Evolutionary conservation across 2,329 filamentous ascomycete genomes (phyloP).

Genomic region (Uncinocarpus reesii): DNA sequence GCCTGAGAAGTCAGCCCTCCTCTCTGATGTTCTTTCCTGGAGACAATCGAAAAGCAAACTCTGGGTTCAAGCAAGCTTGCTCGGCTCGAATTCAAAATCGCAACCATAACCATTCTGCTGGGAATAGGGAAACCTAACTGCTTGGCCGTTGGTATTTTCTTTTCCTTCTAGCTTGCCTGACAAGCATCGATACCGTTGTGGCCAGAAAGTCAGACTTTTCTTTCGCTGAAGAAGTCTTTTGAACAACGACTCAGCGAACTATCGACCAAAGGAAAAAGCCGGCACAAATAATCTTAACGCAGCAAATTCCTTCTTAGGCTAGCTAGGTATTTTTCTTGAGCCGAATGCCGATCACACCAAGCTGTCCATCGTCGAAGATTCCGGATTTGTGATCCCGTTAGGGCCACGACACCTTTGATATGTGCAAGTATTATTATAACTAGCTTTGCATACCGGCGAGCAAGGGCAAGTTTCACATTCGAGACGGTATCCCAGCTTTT

Average conservation of each 20-base stretch:
- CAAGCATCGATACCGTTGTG: no score
- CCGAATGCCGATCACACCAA: constrained; percentile 1
- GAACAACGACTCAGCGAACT: no score
- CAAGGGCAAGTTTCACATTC: constrained; percentile 7
- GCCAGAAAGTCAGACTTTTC: no score
- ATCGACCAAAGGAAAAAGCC: no score
- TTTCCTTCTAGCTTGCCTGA: neutral
- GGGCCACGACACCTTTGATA: neutral
- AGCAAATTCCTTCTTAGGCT: neutral
- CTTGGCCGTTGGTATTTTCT: neutral
- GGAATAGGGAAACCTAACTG: neutral
- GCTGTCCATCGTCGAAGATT: neutral
- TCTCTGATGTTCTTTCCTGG: neutral
- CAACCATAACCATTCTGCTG: constrained; percentile 11
- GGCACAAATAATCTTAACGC: no score
- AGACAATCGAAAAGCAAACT: neutral
- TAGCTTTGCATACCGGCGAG: neutral
- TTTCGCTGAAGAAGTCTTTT: no score
- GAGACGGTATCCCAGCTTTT: neutral
- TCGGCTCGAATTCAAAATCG: constrained; percentile 9
- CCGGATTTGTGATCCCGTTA: neutral
- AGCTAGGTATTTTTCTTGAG: neutral
- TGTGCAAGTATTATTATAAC: neutral
- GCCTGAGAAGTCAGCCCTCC: neutral
- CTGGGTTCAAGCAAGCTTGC: constrained; percentile 5